These are phyloP conservation scores for Chenopodium berlandieri DNA, from an alignment of 148 eudicot species.

Conservation along the genomic window DNA sequence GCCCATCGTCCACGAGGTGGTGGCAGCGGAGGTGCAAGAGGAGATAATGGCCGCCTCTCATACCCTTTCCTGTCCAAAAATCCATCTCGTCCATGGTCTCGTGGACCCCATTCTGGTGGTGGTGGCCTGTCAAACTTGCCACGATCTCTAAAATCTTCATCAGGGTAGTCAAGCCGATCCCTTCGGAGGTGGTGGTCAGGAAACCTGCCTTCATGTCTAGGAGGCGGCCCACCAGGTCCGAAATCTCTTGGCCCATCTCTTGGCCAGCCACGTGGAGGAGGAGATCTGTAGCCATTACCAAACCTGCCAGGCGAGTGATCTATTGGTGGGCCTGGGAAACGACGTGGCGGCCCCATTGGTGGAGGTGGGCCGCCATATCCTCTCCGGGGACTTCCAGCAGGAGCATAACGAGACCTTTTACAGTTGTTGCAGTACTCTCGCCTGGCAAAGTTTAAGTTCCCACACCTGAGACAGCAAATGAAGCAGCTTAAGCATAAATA, in stretches of 20 bases:
- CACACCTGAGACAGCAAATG: constrained; percentile 51
- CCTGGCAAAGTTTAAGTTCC: constrained; percentile 87
- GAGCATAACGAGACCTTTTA: constrained; percentile 57
- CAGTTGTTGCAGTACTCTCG: constrained; percentile 87
- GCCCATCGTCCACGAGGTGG: constrained; percentile 57
- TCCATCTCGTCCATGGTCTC: constrained; percentile 57
- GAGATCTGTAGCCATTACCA: constrained; percentile 63
- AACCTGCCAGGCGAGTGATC: constrained; percentile 68
- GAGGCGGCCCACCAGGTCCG: constrained; percentile 53
- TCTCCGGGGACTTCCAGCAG: constrained; percentile 61
- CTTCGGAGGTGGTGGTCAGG: constrained; percentile 54
- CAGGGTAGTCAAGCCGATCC: constrained; percentile 64
- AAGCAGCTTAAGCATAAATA: background rate
- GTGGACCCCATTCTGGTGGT: constrained; percentile 55
- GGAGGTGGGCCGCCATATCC: constrained; percentile 75
- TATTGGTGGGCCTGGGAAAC: constrained; percentile 61
- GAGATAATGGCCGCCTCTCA: constrained; percentile 63
- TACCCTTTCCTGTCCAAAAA: constrained; percentile 64
- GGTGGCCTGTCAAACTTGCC: constrained; percentile 61
- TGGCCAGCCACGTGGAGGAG: constrained; percentile 78
- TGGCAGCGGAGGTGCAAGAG: constrained; percentile 41
- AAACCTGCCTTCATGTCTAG: constrained; percentile 67
- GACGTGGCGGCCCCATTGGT: constrained; percentile 48
- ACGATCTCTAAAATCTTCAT: constrained; percentile 63
- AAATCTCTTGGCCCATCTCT: constrained; percentile 74